Conservation (phyloP, 768 basidiomycete species). For the Phlebiopsis flavidoalba region DNA sequence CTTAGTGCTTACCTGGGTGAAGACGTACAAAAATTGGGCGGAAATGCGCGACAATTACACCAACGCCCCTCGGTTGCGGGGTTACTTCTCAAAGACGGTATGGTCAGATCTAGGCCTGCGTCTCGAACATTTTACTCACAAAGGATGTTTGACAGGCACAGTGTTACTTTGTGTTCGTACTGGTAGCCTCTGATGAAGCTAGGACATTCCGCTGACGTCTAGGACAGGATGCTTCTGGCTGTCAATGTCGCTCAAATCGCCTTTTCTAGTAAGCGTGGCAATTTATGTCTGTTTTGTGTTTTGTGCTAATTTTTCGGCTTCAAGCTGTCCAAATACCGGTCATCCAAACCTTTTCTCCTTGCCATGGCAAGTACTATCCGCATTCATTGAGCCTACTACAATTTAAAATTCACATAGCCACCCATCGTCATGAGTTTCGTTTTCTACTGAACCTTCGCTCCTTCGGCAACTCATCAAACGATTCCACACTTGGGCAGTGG, state of each 20-base stretch:
- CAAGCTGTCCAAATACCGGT: too few relatives aligned
- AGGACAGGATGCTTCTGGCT: not conserved
- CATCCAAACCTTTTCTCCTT: too few relatives aligned
- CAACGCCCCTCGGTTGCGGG: not conserved
- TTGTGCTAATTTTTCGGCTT: too few relatives aligned
- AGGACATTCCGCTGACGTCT: not conserved
- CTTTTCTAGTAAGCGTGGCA: not conserved
- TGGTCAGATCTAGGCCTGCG: not conserved
- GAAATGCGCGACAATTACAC: not conserved
- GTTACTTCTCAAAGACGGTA: not conserved
- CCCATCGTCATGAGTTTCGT: too few relatives aligned
- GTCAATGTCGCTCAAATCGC: not conserved
- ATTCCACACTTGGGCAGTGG: too few relatives aligned
- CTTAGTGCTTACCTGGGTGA: not conserved
- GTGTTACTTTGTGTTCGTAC: not conserved
- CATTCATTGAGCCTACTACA: too few relatives aligned
- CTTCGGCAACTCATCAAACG: too few relatives aligned
- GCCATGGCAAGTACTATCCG: too few relatives aligned
- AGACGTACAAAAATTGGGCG: not conserved
- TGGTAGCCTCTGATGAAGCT: not conserved
- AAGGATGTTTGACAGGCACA: not conserved
- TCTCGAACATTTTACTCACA: not conserved
- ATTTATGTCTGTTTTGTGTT: too few relatives aligned
- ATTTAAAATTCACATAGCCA: too few relatives aligned
- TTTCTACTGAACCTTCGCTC: too few relatives aligned